These are phyloP conservation scores for Pulveroboletus ravenelii DNA, from an alignment of 768 basidiomycete genomes.

Conservation along the genomic window DNA sequence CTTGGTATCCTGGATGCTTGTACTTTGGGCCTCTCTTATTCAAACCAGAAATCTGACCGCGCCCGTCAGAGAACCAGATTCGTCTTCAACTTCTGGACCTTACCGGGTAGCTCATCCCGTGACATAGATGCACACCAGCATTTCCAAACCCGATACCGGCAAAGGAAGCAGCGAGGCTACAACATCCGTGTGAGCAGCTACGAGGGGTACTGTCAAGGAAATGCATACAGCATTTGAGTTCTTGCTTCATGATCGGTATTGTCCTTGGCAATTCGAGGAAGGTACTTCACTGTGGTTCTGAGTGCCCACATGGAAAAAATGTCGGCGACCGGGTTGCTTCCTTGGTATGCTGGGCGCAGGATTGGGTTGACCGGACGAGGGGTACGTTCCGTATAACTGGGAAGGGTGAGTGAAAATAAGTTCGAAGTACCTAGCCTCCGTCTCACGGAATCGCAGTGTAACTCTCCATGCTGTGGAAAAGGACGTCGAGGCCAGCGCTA, in stretches of 20 bases:
- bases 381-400: constrained; percentile 82
- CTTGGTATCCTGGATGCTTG: constrained; percentile 84
- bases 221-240: constrained; percentile 79
- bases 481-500: constrained; percentile 88
- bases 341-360: constrained; percentile 87
- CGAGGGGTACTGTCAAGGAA: neutral
- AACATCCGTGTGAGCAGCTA: neutral
- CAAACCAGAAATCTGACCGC: constrained; percentile 74
- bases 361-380: constrained; percentile 91
- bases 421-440: neutral
- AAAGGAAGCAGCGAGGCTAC: constrained; percentile 83
- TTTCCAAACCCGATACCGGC: constrained; percentile 96
- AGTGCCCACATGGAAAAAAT: constrained; percentile 96
- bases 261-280: constrained; percentile 83
- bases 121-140: constrained; percentile 87
- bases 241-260: constrained; percentile 77
- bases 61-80: neutral
- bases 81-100: constrained; percentile 21
- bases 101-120: constrained; percentile 86
- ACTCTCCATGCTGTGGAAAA: constrained; percentile 95
- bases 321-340: constrained; percentile 90
- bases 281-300: constrained; percentile 79
- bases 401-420: constrained; percentile 5
- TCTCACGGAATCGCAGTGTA: constrained; percentile 89
- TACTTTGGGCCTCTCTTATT: constrained; percentile 95